A percentile compares a stretch with the other conserved stretches of the same genome.
Conservation (phyloP, 257 asterid species). For the Solanum pimpinellifolium region DNA sequence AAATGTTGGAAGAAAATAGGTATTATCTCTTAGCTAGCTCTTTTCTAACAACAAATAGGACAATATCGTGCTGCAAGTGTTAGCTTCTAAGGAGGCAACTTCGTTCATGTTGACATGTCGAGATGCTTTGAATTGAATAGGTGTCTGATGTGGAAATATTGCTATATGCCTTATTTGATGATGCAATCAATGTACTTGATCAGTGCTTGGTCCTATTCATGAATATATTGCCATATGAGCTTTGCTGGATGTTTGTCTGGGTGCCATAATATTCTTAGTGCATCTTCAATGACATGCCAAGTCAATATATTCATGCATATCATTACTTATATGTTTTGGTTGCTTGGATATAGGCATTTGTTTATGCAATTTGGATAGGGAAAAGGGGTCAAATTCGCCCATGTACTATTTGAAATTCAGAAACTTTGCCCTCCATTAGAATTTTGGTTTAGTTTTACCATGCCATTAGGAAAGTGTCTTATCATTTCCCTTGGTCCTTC, state of each 20-base stretch:
- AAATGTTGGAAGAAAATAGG: conserved; percentile 99
- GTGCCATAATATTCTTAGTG: neutral
- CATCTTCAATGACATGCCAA: neutral
- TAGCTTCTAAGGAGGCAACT: neutral
- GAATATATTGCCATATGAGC: neutral
- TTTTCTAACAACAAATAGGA: neutral
- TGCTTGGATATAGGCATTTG: neutral
- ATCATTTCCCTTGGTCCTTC: neutral
- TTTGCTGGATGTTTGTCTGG: neutral
- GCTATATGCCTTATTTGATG: neutral
- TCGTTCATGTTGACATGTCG: neutral
- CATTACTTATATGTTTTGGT: neutral
- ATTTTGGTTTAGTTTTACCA: neutral
- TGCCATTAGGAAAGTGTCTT: neutral
- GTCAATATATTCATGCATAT: neutral
- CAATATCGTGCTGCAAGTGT: neutral
- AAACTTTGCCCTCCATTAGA: neutral
- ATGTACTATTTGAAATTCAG: neutral
- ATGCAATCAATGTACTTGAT: neutral
- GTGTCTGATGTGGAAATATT: neutral
- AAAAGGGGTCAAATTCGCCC: neutral
- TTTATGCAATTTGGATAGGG: neutral
- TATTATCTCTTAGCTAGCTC: conserved; percentile 12
- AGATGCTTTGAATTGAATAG: neutral
- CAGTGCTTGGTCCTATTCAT: neutral